Base-by-base conservation (phyloP, 176 grass and related monocot genomes). In the Phragmites australis region DNA sequence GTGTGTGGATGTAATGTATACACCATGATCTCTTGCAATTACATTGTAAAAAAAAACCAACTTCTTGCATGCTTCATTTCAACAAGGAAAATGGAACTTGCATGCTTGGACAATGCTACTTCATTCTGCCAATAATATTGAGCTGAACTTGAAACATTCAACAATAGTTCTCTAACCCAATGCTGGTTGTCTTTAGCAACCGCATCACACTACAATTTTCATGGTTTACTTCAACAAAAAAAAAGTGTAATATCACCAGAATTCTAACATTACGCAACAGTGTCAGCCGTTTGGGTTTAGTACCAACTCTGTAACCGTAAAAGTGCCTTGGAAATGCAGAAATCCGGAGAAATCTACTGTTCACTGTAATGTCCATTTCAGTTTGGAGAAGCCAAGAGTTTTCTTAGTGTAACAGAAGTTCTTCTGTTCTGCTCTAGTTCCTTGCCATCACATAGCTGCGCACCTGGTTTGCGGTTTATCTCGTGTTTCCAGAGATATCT, bases 401-500 rank as follows among this genome's bases (percentile, higher is more conserved):
- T 78, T 63, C 62, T 70, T 75, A 63, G 32, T 8, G 74, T 79
- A 30, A 70, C 10, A 2, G 75, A 85, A 52, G 65, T 78, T 50
- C 62, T 85, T 39, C 40, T 17, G n/a, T 21, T 39, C 29, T 73
- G 80, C 68, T 82, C 80, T 41, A 82, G 30, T 40, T 63, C 68
- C 80, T 44, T 73, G 44, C 56, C 68, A 64, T 63, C 56, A 68
- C 68, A 73, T 3, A n/a, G 9, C 21, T 81, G 77, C 0, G 18
- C 79, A 19, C 90, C 90, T 5, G 81, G 65, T 77, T 87, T 87
- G n/a, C 92, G 90, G 81, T 94, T 59, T 73, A 98, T 98, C 68
- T 90, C 90, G 25, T 98, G 92, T 71, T 82, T 94, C 92, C 92
- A 98, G 45, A 81, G 64, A 74, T 98, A 98, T 19, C 90, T 74